Percentiles rank a stretch among this genome's conserved stretches.
These are phyloP conservation scores for Nicotiana rustica DNA, from an alignment of 305 asterid species.

Conservation along the genomic window DNA sequence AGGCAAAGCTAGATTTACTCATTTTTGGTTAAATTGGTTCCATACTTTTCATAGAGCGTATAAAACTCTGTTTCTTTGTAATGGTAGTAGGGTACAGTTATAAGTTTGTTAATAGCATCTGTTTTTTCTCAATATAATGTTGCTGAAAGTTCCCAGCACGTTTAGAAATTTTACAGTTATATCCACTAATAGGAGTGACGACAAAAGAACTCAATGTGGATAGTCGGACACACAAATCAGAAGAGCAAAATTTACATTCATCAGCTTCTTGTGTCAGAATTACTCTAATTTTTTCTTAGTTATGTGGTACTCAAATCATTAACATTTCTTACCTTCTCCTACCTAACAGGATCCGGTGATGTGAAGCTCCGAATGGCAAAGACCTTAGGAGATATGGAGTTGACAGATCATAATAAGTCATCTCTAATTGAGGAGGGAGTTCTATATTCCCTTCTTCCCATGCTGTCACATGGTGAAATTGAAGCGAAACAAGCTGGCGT, in stretches of 20 bases:
- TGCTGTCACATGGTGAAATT: slow-evolving; percentile 49
- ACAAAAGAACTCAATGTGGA: background rate
- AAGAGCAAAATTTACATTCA: slow-evolving; percentile 16
- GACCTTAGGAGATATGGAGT: slow-evolving; percentile 68
- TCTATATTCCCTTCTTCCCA: slow-evolving; percentile 57
- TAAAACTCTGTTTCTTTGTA: slow-evolving; percentile 28
- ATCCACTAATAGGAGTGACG: slow-evolving; percentile 18
- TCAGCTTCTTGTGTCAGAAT: slow-evolving; percentile 23
- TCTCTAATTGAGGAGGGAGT: slow-evolving; percentile 64
- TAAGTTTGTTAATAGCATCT: slow-evolving; percentile 16
- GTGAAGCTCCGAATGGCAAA: slow-evolving; percentile 70
- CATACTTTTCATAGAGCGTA: background rate
- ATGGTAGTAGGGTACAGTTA: slow-evolving; percentile 13
- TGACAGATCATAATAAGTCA: slow-evolving; percentile 69
- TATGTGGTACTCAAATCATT: slow-evolving; percentile 4
- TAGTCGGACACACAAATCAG: slow-evolving; percentile 11
- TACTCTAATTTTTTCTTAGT: background rate
- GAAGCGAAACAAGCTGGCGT: slow-evolving; percentile 59
- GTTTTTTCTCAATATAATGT: background rate
- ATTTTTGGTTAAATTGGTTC: slow-evolving; percentile 2
- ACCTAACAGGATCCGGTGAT: slow-evolving; percentile 55
- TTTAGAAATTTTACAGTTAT: slow-evolving; percentile 1
- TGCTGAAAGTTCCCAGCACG: background rate
- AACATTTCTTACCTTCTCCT: slow-evolving; percentile 16
- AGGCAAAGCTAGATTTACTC: background rate